These are phyloP conservation scores for Spergularia bocconei DNA, from an alignment of 148 eudicot species.

Conservation along the genomic window DNA sequence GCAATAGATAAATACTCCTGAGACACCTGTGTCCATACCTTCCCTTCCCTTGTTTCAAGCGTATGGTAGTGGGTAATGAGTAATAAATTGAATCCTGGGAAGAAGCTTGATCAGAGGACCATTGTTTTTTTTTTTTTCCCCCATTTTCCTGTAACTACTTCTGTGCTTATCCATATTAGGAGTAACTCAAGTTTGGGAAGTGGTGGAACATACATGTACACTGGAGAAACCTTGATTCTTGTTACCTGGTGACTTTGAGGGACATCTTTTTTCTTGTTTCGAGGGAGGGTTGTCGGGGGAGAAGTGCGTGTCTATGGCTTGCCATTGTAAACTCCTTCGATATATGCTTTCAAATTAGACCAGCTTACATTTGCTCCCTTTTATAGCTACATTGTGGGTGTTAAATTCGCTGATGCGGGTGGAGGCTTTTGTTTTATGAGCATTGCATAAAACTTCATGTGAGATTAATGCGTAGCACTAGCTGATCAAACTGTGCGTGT, in stretches of 20 bases:
- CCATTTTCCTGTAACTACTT: too few relatives aligned
- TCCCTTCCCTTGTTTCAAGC: background rate
- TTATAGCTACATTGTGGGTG: background rate
- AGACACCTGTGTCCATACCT: background rate
- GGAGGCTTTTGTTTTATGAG: background rate
- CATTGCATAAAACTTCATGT: background rate
- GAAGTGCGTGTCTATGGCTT: background rate
- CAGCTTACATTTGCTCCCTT: background rate
- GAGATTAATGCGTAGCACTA: background rate
- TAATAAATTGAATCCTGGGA: background rate
- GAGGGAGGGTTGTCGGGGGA: background rate
- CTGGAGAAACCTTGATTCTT: background rate
- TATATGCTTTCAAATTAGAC: background rate
- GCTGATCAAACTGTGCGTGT: background rate
- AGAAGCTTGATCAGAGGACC: background rate
- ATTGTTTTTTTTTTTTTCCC: background rate
- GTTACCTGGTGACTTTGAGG: background rate
- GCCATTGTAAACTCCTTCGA: too few relatives aligned
- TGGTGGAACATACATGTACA: background rate
- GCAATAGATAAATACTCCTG: background rate
- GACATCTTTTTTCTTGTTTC: background rate
- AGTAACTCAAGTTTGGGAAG: too few relatives aligned
- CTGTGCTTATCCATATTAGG: too few relatives aligned
- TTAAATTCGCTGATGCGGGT: background rate
- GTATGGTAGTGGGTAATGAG: background rate